Percentiles rank a stretch among this genome's conserved stretches.
Conservation (phyloP, 78 protist species). For the Chrysochromulina tobinii region DNA sequence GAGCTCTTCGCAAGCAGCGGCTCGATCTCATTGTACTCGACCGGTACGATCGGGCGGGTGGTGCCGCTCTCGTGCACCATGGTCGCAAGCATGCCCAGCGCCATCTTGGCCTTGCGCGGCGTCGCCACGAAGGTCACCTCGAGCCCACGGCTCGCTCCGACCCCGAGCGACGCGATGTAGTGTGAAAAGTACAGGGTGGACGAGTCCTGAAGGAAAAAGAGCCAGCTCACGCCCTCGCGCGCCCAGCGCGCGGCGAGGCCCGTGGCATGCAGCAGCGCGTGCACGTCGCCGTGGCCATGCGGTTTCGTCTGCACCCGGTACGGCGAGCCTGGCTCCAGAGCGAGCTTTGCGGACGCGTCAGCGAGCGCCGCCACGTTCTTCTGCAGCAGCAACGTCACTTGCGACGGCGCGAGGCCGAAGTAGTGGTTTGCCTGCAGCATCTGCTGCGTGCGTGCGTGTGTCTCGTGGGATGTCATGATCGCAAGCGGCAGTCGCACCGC, state of each 20-base stretch:
- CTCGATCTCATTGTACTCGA: slow-evolving; percentile 70
- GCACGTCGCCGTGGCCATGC: slow-evolving; percentile 60
- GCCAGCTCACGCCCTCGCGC: not conserved
- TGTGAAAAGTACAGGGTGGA: slow-evolving; percentile 16
- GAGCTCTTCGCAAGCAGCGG: slow-evolving; percentile 18
- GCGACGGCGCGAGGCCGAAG: slow-evolving; percentile 9
- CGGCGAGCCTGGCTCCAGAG: not conserved
- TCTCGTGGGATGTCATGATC: slow-evolving; percentile 37
- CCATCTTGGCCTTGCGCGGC: slow-evolving; percentile 47
- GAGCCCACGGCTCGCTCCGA: not conserved
- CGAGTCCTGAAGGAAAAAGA: slow-evolving; percentile 67
- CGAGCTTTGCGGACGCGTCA: not conserved
- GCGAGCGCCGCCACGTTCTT: not conserved
- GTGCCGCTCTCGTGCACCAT: not conserved
- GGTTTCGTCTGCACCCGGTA: slow-evolving; percentile 31
- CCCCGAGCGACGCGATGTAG: slow-evolving; percentile 35
- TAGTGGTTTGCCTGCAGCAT: not conserved
- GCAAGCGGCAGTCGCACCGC: slow-evolving; percentile 5
- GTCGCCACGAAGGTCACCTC: slow-evolving; percentile 30
- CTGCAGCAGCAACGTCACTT: slow-evolving; percentile 19
- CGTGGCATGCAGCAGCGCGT: not conserved
- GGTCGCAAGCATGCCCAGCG: not conserved
- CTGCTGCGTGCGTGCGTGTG: slow-evolving; percentile 6
- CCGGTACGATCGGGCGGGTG: not conserved
- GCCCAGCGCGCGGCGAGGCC: slow-evolving; percentile 13